Base-by-base conservation (phyloP, 2,329 filamentous ascomycete genomes). In the Calonectria montana region DNA sequence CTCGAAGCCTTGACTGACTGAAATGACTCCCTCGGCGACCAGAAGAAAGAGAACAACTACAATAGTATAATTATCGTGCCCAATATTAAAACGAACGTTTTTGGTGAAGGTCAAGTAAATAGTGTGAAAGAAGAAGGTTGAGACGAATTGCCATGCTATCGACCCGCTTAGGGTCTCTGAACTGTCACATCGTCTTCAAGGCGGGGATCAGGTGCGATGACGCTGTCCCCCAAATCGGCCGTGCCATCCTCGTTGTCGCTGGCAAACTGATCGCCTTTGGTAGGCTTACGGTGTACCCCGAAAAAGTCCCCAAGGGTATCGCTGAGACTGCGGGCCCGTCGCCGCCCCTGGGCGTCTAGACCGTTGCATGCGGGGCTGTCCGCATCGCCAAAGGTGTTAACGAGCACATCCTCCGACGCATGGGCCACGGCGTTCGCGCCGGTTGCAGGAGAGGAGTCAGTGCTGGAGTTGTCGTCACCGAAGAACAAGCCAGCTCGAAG, bases 401-500 rank as follows among this genome's bases (percentile, higher is more conserved):
- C 69, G 8, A 80, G 62, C 47, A 77, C 76, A 53, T 78, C 78
- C 4, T 81, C 81, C 16, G 82, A 80, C 10, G 72, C 75, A 21
- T 75, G 75, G 3, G 77, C 69, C 21, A 65, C 72, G 16, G 69
- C 72, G 31, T 74, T 78, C 59, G 69, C 63, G 31, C 21, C 31
- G 37, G 63, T 45, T 39, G 35, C 27, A 9, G 37, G 18, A 29
- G 71, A 74, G 21, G 74, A 59, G 15, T 79, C 73, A 37, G 80
- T 79, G 35, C 86, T 83, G 23, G 84, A 59, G 53, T 39, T 83
- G 21, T 85, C 84, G 53, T 88, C 84, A 53, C 87, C 83, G 72
- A 90, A 87, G 78, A 89, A 91, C 41, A 91, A 81, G 66, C 89
- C 90, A 15, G 88, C 86, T 59, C 88, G 83, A 35, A 91, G 85